A percentile compares a stretch with the other conserved stretches of the same genome.
These are phyloP conservation scores for Aspergillus ostianus DNA, from an alignment of 495 filamentous ascomycete genomes.

Conservation along the genomic window DNA sequence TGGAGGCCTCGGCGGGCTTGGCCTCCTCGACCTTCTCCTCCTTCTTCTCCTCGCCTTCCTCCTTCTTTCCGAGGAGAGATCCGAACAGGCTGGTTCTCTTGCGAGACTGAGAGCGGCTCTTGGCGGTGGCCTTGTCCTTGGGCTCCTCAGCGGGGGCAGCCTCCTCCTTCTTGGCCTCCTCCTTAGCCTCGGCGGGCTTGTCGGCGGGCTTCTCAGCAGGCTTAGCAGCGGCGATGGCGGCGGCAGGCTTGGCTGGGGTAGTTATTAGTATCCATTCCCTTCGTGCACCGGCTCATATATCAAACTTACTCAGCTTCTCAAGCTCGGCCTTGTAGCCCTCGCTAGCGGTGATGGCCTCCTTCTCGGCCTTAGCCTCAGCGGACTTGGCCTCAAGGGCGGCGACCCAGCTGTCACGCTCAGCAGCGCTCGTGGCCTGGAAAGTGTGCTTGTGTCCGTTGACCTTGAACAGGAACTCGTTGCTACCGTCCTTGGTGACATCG, in stretches of 20 bases:
- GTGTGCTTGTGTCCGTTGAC: slow-evolving; percentile 82
- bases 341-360: slow-evolving; percentile 62
- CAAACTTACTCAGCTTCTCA: slow-evolving; percentile 59
- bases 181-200: slow-evolving; percentile 37
- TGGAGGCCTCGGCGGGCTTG: slow-evolving; percentile 31
- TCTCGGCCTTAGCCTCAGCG: slow-evolving; percentile 72
- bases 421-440: slow-evolving; percentile 70
- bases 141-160: slow-evolving; percentile 42
- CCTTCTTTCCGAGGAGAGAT: slow-evolving; percentile 70
- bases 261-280: slow-evolving; percentile 4
- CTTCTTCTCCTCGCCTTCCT: slow-evolving; percentile 59
- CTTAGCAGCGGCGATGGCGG: slow-evolving; percentile 37
- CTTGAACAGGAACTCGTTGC: slow-evolving; percentile 80
- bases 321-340: slow-evolving; percentile 78
- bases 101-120: slow-evolving; percentile 77
- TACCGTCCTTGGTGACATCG: slow-evolving; percentile 70
- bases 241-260: slow-evolving; percentile 50
- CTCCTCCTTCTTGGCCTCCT: slow-evolving; percentile 45
- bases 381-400: slow-evolving; percentile 72
- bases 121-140: slow-evolving; percentile 48
- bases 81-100: slow-evolving; percentile 87
- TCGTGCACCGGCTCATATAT: background rate
- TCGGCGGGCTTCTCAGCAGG: slow-evolving; percentile 53
- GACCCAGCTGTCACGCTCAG: slow-evolving; percentile 91
- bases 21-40: slow-evolving; percentile 38